Percentiles rank a stretch among this genome's conserved stretches.
These are phyloP conservation scores for Powellomyces hirtus DNA, from an alignment of 192 early-diverging fungal genomes.

Conservation along the genomic window DNA sequence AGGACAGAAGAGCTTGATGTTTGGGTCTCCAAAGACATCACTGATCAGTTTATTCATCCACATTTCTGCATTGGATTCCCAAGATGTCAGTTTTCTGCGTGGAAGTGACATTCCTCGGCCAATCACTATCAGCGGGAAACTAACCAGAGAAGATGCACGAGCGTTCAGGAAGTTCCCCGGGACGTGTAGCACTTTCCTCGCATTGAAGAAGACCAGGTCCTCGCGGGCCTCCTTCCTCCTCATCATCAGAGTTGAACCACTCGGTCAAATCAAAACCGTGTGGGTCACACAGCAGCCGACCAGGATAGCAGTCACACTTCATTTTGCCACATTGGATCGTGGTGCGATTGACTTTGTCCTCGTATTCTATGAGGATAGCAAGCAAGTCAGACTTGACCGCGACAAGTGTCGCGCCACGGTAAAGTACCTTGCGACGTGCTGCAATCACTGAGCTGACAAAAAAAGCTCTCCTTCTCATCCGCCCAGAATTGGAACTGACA, in stretches of 20 bases:
- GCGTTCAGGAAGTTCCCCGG: slow-evolving; percentile 18
- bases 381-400: not conserved
- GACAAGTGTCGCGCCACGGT: not conserved
- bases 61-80: too few relatives aligned
- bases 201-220: slow-evolving; percentile 40
- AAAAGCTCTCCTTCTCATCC: slow-evolving; percentile 84
- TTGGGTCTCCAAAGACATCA: slow-evolving; percentile 76
- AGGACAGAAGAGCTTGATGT: slow-evolving; percentile 73
- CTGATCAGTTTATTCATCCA: slow-evolving; percentile 83
- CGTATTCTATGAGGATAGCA: slow-evolving; percentile 37
- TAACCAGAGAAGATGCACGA: slow-evolving; percentile 63
- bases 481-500: slow-evolving; percentile 70
- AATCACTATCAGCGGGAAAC: not conserved
- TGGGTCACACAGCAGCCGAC: slow-evolving; percentile 67
- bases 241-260: slow-evolving; percentile 59
- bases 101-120: not conserved
- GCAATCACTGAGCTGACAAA: slow-evolving; percentile 80
- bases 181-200: slow-evolving; percentile 3
- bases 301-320: slow-evolving; percentile 76
- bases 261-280: slow-evolving; percentile 77
- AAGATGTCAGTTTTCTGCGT: too few relatives aligned
- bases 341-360: slow-evolving; percentile 56
- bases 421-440: slow-evolving; percentile 56
- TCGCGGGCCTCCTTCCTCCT: slow-evolving; percentile 72
- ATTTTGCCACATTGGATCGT: slow-evolving; percentile 70